phyloP scores from a whole-genome alignment of 2,329 filamentous ascomycete genomes.

The Fusarium hostae region DNA sequence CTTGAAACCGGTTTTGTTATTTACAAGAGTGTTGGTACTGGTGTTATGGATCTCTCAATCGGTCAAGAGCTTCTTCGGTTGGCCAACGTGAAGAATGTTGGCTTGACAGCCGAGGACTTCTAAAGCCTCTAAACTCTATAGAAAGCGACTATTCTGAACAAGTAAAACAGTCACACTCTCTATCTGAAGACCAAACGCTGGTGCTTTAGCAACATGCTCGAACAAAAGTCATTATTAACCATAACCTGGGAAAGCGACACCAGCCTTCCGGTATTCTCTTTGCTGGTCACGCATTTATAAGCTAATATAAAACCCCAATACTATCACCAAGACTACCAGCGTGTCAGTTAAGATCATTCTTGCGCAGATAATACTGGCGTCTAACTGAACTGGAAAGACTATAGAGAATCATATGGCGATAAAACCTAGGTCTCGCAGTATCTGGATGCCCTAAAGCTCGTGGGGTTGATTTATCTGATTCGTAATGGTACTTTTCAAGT shows the following conservation, averaged over 20 bases:
- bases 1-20: slow-evolving; percentile 72
- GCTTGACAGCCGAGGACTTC: slow-evolving; percentile 48
- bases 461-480: no score
- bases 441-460: no score
- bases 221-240: background rate
- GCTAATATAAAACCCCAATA: background rate
- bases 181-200: accelerated
- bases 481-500: background rate
- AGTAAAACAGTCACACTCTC: no score
- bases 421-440: background rate
- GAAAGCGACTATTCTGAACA: no score
- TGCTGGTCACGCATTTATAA: background rate
- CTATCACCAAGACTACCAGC: background rate
- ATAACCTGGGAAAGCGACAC: background rate
- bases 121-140: background rate
- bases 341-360: background rate
- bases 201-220: no score
- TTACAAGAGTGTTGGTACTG: slow-evolving; percentile 76
- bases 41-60: slow-evolving; percentile 75
- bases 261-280: background rate
- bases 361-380: background rate
- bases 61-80: slow-evolving; percentile 67
- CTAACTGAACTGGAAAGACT: background rate
- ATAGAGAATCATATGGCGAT: background rate
- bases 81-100: slow-evolving; percentile 65